Evolutionary conservation across 2,329 filamentous ascomycete genomes (phyloP), one percentile per base, ranked within the genome.

Genomic region (Calonectria ilicicola): DNA sequence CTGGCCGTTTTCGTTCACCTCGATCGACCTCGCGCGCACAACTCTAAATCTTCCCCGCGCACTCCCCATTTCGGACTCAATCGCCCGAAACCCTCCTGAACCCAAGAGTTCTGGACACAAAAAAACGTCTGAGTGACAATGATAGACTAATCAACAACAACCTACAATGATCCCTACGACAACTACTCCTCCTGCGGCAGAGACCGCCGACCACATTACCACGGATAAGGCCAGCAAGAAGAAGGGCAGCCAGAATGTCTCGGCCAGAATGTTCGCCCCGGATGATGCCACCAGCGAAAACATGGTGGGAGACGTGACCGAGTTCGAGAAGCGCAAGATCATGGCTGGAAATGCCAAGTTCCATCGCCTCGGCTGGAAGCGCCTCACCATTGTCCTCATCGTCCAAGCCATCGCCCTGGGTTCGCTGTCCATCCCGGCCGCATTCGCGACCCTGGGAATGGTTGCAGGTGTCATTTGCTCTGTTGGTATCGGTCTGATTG

Each of bases 381-480:
- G 74, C 29, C 72, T 76, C 46, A 74, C 70, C 35, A 73, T 76
- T 42, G 72, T 76, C 27, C 70, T 76, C 40, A 73, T 76, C 65
- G 72, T 76, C 51, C 71, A 74, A 21, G 74, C 74, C 70, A 72
- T 77, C 27, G 75, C 75, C 46, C 69, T 77, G 19, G 75, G 75
- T 23, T 72, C 73, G 19, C 70, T 77, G 26, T 77, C 75, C 44
- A 73, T 77, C 44, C 75, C 75, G 12, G 72, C 69, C 32, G 74
- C 73, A 32, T 75, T 77, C 26, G 75, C 75, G 15, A 70, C 74
- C 12, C 72, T 77, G 19, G 75, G 75, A 15, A 75, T 77, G 74
- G 74, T 85, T 2, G 77, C 81, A 8, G 84, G 83, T 44, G 81
- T 84, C 69, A 81, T 85, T 51, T 73, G 80, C 63, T 80, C 80